phyloP scores from a whole-genome alignment of 2,329 filamentous ascomycete species.

The Cladosporium sp. region DNA sequence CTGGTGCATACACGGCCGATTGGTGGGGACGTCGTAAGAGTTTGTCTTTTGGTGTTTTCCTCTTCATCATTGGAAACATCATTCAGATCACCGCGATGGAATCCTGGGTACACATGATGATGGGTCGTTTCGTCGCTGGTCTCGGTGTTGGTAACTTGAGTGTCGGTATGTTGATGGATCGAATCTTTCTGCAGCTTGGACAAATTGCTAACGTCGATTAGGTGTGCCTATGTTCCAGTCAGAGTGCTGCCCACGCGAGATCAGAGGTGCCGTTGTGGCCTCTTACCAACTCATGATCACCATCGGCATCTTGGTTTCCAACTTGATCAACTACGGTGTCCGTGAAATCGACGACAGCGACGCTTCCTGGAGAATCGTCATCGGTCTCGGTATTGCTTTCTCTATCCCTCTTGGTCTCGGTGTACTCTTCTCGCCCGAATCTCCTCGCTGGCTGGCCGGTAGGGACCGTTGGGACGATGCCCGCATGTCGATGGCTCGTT shows the following conservation, averaged over 20 bases:
- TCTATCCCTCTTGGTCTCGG: constrained; percentile 32
- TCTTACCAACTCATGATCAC: constrained; percentile 47
- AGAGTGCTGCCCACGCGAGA: constrained; percentile 41
- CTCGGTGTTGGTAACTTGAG: constrained; percentile 40
- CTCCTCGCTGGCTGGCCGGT: constrained; percentile 33
- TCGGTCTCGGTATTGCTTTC: constrained; percentile 41
- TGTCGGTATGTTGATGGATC: neutral
- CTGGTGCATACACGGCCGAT: constrained; percentile 2
- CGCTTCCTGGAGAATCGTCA: constrained; percentile 42
- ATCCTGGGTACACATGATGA: constrained; percentile 21
- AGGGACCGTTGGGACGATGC: constrained; percentile 37
- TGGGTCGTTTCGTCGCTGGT: constrained; percentile 41
- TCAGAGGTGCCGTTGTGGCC: constrained; percentile 42
- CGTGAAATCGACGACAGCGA: constrained; percentile 11
- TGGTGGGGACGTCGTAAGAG: constrained; percentile 1
- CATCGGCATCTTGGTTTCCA: constrained; percentile 42
- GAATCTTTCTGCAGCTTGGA: constrained; percentile 22
- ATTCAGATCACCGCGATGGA: constrained; percentile 37
- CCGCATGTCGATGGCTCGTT: constrained; percentile 23
- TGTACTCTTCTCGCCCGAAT: constrained; percentile 39
- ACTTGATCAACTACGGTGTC: constrained; percentile 44
- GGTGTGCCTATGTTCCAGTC: constrained; percentile 42
- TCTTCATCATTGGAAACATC: constrained; percentile 38
- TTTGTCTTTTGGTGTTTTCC: neutral
- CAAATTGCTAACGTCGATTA: constrained; percentile 38